Conservation (phyloP, 495 filamentous ascomycete genomes). For the Cercophora sp. region DNA sequence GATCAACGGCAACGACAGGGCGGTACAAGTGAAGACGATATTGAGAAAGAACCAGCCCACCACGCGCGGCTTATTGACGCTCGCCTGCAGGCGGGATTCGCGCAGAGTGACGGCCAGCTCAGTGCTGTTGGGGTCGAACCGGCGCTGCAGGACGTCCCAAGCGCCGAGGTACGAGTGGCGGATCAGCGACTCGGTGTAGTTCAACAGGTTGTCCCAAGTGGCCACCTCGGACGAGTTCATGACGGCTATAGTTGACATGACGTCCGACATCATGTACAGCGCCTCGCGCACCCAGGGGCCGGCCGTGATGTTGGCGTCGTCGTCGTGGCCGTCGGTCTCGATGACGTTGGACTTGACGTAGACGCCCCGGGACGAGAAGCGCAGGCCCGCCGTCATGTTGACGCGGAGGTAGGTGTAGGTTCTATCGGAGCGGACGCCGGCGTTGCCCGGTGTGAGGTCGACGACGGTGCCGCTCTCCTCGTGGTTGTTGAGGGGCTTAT, state of each 20-base stretch:
- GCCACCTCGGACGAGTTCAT: neutral
- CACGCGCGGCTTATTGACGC: neutral
- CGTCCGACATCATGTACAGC: constrained; percentile 1
- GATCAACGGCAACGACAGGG: too few species aligned
- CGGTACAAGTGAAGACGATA: too few species aligned
- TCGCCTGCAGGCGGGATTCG: constrained; percentile 1
- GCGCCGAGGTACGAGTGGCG: neutral
- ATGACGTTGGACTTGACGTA: neutral
- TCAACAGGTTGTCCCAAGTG: neutral
- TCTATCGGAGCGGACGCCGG: neutral
- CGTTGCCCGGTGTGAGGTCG: neutral
- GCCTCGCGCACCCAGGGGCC: neutral
- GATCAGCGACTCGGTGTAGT: neutral
- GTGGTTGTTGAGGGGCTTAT: neutral
- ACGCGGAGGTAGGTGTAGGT: neutral
- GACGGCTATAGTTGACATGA: neutral
- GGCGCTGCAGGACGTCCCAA: neutral
- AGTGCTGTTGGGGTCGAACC: constrained; percentile 5
- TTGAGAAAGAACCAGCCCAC: neutral
- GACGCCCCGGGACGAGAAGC: neutral
- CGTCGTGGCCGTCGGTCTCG: neutral
- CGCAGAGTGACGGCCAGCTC: neutral
- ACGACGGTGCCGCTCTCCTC: neutral
- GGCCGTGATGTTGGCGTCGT: neutral
- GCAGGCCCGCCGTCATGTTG: constrained; percentile 2